Evolutionary conservation across 495 filamentous ascomycete species (phyloP).

Genomic region (Aspergillus ellipticus): DNA sequence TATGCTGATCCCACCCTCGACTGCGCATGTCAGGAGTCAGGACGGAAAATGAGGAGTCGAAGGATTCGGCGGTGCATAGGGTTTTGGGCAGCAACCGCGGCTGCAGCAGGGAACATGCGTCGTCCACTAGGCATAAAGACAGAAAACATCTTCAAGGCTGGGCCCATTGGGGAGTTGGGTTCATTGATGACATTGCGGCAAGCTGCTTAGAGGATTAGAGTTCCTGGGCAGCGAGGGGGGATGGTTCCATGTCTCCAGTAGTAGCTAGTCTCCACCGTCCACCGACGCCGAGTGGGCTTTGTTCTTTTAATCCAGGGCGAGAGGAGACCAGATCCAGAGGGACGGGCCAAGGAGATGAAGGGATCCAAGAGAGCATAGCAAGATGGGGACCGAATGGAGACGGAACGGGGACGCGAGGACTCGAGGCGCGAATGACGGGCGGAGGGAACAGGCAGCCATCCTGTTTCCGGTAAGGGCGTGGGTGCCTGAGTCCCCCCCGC

Average conservation of each 20-base stretch:
- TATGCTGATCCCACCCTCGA: slow-evolving; percentile 22
- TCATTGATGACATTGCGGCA: slow-evolving; percentile 10
- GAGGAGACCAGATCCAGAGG: slow-evolving; percentile 6
- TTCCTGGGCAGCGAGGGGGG: background rate
- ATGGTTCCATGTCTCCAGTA: slow-evolving; percentile 7
- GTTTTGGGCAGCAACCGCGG: slow-evolving; percentile 41
- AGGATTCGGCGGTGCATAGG: slow-evolving; percentile 12
- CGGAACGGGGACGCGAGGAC: too few species aligned
- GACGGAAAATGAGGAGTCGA: slow-evolving; percentile 15
- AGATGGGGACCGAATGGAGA: background rate
- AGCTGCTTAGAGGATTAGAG: slow-evolving; percentile 1
- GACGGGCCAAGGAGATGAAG: background rate
- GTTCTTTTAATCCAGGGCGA: slow-evolving; percentile 9
- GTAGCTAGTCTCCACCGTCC: too few species aligned
- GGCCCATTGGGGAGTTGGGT: slow-evolving; percentile 11
- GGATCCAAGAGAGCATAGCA: background rate
- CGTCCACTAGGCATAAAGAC: slow-evolving; percentile 18
- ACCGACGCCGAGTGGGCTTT: slow-evolving; percentile 9
- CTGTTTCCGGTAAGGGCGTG: background rate
- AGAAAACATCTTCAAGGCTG: slow-evolving; percentile 11
- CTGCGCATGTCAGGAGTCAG: slow-evolving; percentile 15
- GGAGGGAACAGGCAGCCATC: background rate
- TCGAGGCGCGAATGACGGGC: background rate
- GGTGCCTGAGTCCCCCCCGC: background rate
- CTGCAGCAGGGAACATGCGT: slow-evolving; percentile 22